Base-by-base conservation (phyloP, 2,329 filamentous ascomycete genomes). In the Aureobasidium sp. region DNA sequence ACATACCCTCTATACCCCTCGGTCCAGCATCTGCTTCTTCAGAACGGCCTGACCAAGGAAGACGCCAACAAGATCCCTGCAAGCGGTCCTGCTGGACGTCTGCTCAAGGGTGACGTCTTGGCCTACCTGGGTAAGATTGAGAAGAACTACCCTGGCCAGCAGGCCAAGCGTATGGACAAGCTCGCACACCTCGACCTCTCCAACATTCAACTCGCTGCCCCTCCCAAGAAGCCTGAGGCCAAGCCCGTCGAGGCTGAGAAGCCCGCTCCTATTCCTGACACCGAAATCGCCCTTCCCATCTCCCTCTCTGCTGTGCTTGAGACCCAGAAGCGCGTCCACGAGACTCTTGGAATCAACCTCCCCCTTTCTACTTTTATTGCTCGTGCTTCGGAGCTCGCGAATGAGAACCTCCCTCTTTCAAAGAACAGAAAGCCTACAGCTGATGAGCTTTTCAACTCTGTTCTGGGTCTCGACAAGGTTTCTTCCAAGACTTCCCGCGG, bases 61-160 rank as follows among this genome's bases (percentile, higher is more conserved):
- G 89, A 91, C 63, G 81, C 91, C 58, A 81, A 85, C 75, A 88
- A 89, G 74, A 97, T 97, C 74, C 88, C 86, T 59, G 88, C 91
- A 6, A 93, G 90, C 22, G 94, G 94, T 27, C 94, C 94, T 34
- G 87, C 87, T 70, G 91, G 92, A 63, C 87, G 94, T 64, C 81
- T 99, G 61, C 82, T 99, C 65, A 99, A 99, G 82, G 94, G 94
- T 62, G 94, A 99, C 72, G 88, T 99, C 7, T 85, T 99, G 60
- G 92, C 91, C 52, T 94, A 93, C 75, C 76, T 97, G 17, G 94
- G 94, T 65, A 80, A 82, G 68, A 90, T 97, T 70, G 80, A 87
- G 64, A 79, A 86, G 66, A 81, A 86, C 63, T 88, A 90, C 67
- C 89, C 93, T 1, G 82, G 84, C 25, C 80, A 85, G 64, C 82